Evolutionary conservation across 441 rosid species (phyloP).

Genomic region (Bruguiera hainesii): DNA sequence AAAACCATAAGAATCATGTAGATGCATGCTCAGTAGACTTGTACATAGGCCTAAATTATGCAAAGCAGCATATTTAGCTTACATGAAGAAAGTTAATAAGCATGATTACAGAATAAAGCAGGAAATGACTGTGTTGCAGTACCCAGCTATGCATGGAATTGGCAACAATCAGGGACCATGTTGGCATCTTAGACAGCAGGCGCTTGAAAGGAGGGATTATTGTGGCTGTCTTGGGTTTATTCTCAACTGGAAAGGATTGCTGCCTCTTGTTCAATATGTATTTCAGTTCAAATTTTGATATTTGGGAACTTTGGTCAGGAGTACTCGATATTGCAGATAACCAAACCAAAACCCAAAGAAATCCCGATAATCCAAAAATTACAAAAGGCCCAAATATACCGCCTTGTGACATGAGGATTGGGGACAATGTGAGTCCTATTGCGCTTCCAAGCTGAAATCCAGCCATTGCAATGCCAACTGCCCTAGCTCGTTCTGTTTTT

Average conservation of each 20-base stretch:
- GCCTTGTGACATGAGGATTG: conserved; percentile 84
- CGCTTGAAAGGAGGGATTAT: conserved; percentile 76
- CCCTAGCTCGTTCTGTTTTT: conserved; percentile 82
- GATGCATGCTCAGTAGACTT: not conserved
- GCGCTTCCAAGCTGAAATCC: conserved; percentile 93
- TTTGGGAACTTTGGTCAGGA: conserved; percentile 72
- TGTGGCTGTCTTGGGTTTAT: conserved; percentile 36
- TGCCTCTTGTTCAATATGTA: conserved; percentile 53
- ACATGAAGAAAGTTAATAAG: conserved; percentile 1
- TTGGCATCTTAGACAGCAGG: conserved; percentile 82
- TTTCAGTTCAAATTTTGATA: conserved; percentile 73
- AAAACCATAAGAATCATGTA: not conserved
- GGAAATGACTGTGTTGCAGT: conserved; percentile 18
- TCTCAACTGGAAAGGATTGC: conserved; percentile 33
- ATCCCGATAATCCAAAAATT: conserved; percentile 85
- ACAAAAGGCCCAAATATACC: conserved; percentile 93
- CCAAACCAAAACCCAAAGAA: conserved; percentile 95
- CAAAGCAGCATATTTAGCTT: not conserved
- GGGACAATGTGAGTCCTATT: conserved; percentile 79
- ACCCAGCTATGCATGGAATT: conserved; percentile 99
- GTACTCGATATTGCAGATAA: conserved; percentile 70
- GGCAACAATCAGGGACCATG: conserved; percentile 91
- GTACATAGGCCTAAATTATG: not conserved
- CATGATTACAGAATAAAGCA: conserved; percentile 7
- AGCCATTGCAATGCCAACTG: conserved; percentile 94